Evolutionary conservation across 805 yeast species (phyloP).

Genomic region (Candida ipomoeae): DNA sequence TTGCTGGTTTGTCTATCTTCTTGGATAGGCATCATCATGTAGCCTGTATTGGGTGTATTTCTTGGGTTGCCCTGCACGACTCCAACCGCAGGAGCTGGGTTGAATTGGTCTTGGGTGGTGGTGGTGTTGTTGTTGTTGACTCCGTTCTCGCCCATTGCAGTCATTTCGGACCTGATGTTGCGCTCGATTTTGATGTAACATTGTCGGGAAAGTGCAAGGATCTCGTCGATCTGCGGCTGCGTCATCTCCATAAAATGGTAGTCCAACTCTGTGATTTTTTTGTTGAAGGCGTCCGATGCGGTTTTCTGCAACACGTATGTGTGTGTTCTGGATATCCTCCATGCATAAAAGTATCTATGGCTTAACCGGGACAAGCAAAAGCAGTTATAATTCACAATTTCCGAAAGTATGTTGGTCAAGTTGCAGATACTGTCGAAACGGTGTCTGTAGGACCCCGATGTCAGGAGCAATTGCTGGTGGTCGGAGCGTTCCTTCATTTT

Average conservation of each 20-base stretch:
- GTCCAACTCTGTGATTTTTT: neutral
- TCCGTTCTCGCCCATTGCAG: neutral
- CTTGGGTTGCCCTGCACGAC: neutral
- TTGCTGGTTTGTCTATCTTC: neutral
- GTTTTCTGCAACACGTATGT: constrained; percentile 8
- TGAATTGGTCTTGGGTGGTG: neutral
- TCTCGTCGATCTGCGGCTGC: constrained; percentile 2
- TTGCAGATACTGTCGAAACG: constrained; percentile 22
- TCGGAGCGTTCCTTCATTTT: constrained; percentile 17
- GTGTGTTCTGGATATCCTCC: constrained; percentile 14
- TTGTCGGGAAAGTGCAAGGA: neutral
- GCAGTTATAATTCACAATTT: constrained; percentile 11
- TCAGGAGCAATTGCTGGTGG: constrained; percentile 20
- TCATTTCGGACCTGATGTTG: neutral
- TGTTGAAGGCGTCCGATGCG: constrained; percentile 1
- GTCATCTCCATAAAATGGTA: neutral
- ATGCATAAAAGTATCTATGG: constrained; percentile 16
- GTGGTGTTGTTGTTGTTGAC: neutral
- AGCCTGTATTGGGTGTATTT: neutral
- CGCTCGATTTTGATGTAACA: neutral
- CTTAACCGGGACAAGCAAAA: constrained; percentile 13
- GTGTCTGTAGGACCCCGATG: constrained; percentile 18
- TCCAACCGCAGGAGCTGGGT: neutral
- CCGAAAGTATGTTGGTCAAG: constrained; percentile 28
- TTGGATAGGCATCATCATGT: neutral